Base-by-base conservation (phyloP, 805 yeast genomes). In the Candida odintsovae region DNA sequence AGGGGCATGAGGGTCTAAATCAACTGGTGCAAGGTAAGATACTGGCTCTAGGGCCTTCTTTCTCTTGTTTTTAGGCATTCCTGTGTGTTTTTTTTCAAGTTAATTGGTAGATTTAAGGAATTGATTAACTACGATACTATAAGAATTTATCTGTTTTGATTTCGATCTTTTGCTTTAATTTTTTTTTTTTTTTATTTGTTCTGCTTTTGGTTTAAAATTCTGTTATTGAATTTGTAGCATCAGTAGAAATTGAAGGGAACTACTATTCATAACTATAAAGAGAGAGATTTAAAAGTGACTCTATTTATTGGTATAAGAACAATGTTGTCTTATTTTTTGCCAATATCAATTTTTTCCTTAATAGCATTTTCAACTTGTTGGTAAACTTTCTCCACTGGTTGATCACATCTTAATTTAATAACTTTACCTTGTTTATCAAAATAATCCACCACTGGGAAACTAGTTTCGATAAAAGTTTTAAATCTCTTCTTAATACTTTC, bases 401-500 rank as follows among this genome's bases (percentile, higher is more conserved):
- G 80, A 61, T 90, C 83, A 65, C 98, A 92, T 48, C 73, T 72
- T 36, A 92, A 80, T 60, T 78, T 82, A 41, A 89, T 83, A 18
- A 92, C 97, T 61, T 80, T 84, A 46, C 72, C 78, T 55, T 81
- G 84, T 55, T 78, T 74, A 38, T 80, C 89, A 56, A 76, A 92
- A 64, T 87, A 80, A 45, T 90, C 86, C 40, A 94, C 88, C 15
- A 94, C 98, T 4, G 99, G 99, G 87, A 84, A 84, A 54, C 92
- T 82, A 4, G 97, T 90, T 40, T 89, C 95, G 38, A 82, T 65
- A 59, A 92, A 92, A 12, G 92, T 85, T 57, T 72, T 78, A 72
- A 92, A 92, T 66, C 99, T 80, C 71, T 94, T 90, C 61, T 76
- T 82, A 65, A 94, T 90, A 52, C 92, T 82, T 63, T 90, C 97